phyloP scores from a whole-genome alignment of 139 green algal genomes.

The Picochlorum sp. region DNA sequence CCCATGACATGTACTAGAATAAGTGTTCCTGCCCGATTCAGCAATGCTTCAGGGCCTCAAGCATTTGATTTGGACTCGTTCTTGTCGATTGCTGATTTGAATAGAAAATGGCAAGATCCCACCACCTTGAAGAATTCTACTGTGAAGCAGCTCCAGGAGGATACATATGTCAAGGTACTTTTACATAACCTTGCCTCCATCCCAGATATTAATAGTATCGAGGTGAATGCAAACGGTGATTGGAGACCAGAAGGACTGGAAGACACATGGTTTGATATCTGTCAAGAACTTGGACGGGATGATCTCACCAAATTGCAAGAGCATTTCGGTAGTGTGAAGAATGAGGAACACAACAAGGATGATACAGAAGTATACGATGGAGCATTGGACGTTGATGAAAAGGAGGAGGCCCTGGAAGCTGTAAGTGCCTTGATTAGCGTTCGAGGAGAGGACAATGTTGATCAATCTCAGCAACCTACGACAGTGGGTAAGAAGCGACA shows the following conservation, averaged over 20 bases:
- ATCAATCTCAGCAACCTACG: not conserved
- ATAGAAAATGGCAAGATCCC: constrained; percentile 82
- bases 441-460: not conserved
- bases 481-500: not conserved
- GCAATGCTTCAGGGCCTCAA: constrained; percentile 30
- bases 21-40: constrained; percentile 25
- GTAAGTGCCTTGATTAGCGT: constrained; percentile 6
- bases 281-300: not conserved
- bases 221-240: constrained; percentile 17
- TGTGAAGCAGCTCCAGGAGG: constrained; percentile 50
- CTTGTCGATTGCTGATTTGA: constrained; percentile 54
- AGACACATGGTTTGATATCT: not conserved
- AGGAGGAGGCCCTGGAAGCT: constrained; percentile 11
- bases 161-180: constrained; percentile 37
- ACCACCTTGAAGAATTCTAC: constrained; percentile 46
- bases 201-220: not conserved
- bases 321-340: too few relatives aligned
- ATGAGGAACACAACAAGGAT: not conserved
- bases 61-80: constrained; percentile 80
- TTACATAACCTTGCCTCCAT: not conserved
- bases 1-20: constrained; percentile 26
- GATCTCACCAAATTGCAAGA: not conserved
- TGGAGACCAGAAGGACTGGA: constrained; percentile 37
- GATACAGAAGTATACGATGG: not conserved
- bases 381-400: not conserved